These are phyloP conservation scores for Fusarium sp. DNA, from an alignment of 2,329 filamentous ascomycete genomes.

Conservation along the genomic window DNA sequence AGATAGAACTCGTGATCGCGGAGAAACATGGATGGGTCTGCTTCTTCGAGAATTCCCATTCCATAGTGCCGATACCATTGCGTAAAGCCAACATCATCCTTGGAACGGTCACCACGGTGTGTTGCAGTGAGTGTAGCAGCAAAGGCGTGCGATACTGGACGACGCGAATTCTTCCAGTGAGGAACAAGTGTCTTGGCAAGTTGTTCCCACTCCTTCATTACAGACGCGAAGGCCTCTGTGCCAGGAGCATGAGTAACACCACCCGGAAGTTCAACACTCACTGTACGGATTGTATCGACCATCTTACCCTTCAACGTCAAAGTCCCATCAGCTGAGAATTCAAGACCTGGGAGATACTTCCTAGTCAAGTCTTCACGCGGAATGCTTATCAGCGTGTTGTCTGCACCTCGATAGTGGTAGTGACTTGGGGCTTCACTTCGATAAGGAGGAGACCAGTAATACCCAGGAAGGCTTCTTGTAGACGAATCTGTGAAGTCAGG, in stretches of 20 bases:
- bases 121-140: not conserved
- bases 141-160: not conserved
- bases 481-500: constrained; percentile 1
- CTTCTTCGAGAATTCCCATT: not conserved
- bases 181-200: not conserved
- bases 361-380: not conserved
- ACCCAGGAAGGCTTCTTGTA: not conserved
- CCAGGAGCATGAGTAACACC: not conserved
- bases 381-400: not conserved
- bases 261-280: not conserved
- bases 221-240: not conserved
- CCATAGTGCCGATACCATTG: constrained; percentile 26
- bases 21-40: constrained; percentile 1
- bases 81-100: not conserved
- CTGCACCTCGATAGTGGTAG: not conserved
- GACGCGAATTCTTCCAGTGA: not conserved
- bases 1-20: constrained; percentile 18
- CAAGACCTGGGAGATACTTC: not conserved
- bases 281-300: not conserved
- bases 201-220: constrained; percentile 10
- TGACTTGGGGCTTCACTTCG: fast-evolving
- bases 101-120: fast-evolving
- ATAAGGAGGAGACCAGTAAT: not conserved
- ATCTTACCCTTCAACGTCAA: constrained; percentile 8
- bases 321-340: not conserved